These are phyloP conservation scores for Tuber calosporum DNA, from an alignment of 495 filamentous ascomycete species.

Conservation along the genomic window DNA sequence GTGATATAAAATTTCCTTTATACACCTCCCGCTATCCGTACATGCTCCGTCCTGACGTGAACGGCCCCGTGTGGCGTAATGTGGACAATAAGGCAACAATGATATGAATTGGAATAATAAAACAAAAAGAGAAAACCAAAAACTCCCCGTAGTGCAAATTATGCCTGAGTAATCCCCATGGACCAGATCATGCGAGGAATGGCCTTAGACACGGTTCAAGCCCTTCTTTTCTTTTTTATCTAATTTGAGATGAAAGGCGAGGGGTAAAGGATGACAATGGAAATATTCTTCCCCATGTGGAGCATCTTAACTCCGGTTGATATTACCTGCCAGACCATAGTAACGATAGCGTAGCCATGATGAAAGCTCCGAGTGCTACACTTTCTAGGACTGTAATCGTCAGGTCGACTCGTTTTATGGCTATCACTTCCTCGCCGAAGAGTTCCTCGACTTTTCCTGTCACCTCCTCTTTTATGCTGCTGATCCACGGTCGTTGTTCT, in stretches of 20 bases:
- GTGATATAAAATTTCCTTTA: neutral
- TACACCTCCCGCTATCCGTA: neutral
- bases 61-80: neutral
- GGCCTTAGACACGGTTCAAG: neutral
- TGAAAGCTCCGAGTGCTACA: slow-evolving; percentile 17
- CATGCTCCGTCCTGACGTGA: neutral
- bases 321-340: neutral
- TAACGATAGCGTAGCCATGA: slow-evolving; percentile 2
- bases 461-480: slow-evolving; percentile 15
- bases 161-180: neutral
- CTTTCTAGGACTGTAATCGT: slow-evolving; percentile 24
- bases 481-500: slow-evolving; percentile 16
- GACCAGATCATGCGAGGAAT: neutral
- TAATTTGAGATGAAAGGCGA: neutral
- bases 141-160: neutral
- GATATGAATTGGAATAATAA: neutral
- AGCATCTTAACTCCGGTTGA: neutral
- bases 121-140: neutral
- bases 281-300: neutral
- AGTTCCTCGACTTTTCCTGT: slow-evolving; percentile 22
- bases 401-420: slow-evolving; percentile 28
- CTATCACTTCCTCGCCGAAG: slow-evolving; percentile 33
- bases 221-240: neutral
- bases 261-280: neutral
- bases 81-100: neutral